Evolutionary conservation across 306 rosid species (phyloP), one percentile per base, ranked within the genome.

Genomic region (Dryas alaskensis): DNA sequence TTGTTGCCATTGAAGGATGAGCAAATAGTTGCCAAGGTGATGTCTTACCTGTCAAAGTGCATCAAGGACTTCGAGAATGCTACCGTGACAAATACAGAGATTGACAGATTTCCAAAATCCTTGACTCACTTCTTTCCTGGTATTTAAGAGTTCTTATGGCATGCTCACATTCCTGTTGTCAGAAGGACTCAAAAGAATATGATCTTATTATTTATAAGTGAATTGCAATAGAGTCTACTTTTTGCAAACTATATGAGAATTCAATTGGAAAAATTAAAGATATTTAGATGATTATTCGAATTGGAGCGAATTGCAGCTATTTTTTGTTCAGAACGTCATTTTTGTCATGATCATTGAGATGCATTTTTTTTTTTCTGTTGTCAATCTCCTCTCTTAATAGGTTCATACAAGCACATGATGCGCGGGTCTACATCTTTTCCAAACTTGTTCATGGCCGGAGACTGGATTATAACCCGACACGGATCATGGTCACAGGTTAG

Each of bases 401-500:
- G 92, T 67, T 87, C 92, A 39, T 87, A 81, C 59, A 81, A 83
- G 79, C 46, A 73, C 89, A 77, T 77, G 86, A 73, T 79, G 68
- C 83, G 86, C 0, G 78, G 87, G 2, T 68, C 87, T 67, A 87
- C 92, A 14, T 79, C 89, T 42, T 79, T 85, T 55, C 81, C 83
- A 4, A 87, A 87, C 67, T 44, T 85, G 52, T 82, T 87, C 86
- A 83, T 85, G 87, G 89, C 89, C 0, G 92, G 92, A 78, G 92
- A 87, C 57, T 87, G 92, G 92, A 85, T 87, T 39, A 65, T 79
- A 27, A 87, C 81, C 77, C 78, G 89, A 37, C 92, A 87, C 12
- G 92, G 92, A 47, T 85, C 92, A 40, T 87, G 89, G 87, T 84
- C 81, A 58, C 89, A 83, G 86, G 92, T 86, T 64, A 60, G 68